Evolutionary conservation across 202 grass and related monocot genomes (phyloP), one percentile per base, ranked within the genome.

Genomic region (Eragrostis tef): DNA sequence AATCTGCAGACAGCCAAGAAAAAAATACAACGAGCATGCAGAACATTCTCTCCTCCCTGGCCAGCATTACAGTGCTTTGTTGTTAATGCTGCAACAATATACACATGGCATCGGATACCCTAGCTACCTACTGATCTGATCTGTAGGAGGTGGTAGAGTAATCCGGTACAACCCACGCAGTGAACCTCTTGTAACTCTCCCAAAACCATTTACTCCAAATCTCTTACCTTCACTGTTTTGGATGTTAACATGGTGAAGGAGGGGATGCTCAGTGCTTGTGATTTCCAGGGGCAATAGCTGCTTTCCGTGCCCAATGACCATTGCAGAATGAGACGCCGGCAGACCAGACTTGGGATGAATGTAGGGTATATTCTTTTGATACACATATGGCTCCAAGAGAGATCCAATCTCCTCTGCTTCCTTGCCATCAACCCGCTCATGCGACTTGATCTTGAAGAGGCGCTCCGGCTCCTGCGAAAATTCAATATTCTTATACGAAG

Each of bases 191-290:
- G 6, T 1, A 9, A 67, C 36, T n/a, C 64, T 42, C 64, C 64
- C 64, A 16, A 67, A 67, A n/a, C 64, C 64, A 3, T 20, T 15
- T 14, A 41, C 14, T 16, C 64, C 34, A 8, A 21, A 67, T 41
- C 34, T 15, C 64, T 67, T 67, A 41, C 64, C 64, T 67, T 67
- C 36, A 16, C 64, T 67, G 64, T 67, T 67, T 31, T 43, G 64
- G 27, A 67, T 10, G 17, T 67, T 34, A 16, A 67, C 64, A 9
- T 67, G 36, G 25, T 31, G 34, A 4, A 42, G 7, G 29, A 0
- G 16, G 16, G 16, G 13, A 19, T 3, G 16, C 16, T 17, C 12
- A 16, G 11, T 19, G 16, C 50, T 19, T 17, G 50, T 52, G 15
- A 15, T 13, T 6, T 52, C 50, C 50, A 19, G 50, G 3, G 14